These are phyloP conservation scores for Barbatosphaeria neglecta DNA, from an alignment of 495 filamentous ascomycete genomes.

Conservation along the genomic window DNA sequence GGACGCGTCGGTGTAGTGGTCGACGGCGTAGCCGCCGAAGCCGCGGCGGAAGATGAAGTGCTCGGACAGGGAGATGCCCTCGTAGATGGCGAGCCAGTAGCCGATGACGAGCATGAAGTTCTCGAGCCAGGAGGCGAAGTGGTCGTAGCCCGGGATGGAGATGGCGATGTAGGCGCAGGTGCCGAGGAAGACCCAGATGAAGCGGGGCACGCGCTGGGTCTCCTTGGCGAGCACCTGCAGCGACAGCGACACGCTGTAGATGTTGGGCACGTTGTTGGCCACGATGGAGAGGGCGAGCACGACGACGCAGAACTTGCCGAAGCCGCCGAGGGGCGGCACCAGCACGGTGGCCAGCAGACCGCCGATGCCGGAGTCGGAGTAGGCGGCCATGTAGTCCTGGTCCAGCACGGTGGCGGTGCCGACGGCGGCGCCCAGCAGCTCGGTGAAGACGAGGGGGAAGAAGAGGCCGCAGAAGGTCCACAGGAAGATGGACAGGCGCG, in stretches of 20 bases:
- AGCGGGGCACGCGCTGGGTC: conserved; percentile 61
- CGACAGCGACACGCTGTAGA: conserved; percentile 69
- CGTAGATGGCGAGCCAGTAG: conserved; percentile 81
- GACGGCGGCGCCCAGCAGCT: conserved; percentile 70
- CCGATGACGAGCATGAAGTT: conserved; percentile 74
- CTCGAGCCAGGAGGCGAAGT: conserved; percentile 59
- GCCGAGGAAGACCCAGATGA: conserved; percentile 60
- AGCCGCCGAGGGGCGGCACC: conserved; percentile 52
- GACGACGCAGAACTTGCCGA: conserved; percentile 75
- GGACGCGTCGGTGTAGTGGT: conserved; percentile 46
- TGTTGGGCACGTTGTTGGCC: conserved; percentile 81
- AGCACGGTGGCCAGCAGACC: conserved; percentile 61
- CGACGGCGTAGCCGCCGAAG: conserved; percentile 48
- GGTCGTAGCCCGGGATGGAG: conserved; percentile 62
- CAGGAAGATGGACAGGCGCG: conserved; percentile 50
- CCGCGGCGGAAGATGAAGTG: conserved; percentile 68
- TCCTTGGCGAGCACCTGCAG: conserved; percentile 58
- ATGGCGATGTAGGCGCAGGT: conserved; percentile 64
- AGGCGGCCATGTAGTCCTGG: conserved; percentile 48
- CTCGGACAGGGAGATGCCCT: conserved; percentile 57
- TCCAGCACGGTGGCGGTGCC: conserved; percentile 48
- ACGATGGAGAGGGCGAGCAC: conserved; percentile 70
- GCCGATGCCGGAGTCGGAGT: conserved; percentile 50
- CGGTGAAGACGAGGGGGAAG: conserved; percentile 60
- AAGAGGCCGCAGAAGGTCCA: conserved; percentile 62